Evolutionary conservation across 2,329 filamentous ascomycete species (phyloP), one percentile per base, ranked within the genome.

Genomic region (Piedraia hortae): DNA sequence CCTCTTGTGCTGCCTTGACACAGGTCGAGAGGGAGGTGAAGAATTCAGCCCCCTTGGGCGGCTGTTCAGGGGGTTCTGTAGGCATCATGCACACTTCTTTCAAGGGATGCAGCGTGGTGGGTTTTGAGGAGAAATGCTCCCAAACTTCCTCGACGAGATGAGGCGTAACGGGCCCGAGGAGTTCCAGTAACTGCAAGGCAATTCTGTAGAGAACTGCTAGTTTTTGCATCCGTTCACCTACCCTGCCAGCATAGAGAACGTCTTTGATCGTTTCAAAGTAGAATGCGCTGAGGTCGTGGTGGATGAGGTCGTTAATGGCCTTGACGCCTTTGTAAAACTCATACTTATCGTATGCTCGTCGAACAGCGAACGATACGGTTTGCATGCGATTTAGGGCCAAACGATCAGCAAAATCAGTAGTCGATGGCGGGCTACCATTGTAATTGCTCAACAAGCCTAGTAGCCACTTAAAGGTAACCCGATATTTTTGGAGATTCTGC

Each of bases 231-330:
- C 63, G 52, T 20, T 71, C 69, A 8, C 59, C 55, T 8, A 61
- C 60, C 28, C 67, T 61, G 14, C 72, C 74, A 20, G 80, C 85
- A 50, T 97, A 97, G 1, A 93, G 53, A 3, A 75, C 59, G 37
- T 97, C 85, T 45, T 97, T 97, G 35, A 80, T 56, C 1, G 73
- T 66, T 45, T 97, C 85, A 26, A 97, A 63, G 43, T 93, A 97
- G 44, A 91, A 89, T 0, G 82, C 70, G 1, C 78, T 91, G 12
- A 97, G 56, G 33, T 91, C 74, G 12, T 57, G 64, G 24, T 66
- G 64, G 27, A 89, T 57, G 67, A 80, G 91, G 30, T 62, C 61
- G 44, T 80, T 88, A 31, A 93, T 55, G 3, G 58, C 47, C 27
- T 55, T 62, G 4, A 78, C 53, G 7, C 60, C 80, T 44, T 65